Evolutionary conservation across 2,329 filamentous ascomycete genomes (phyloP), one percentile per base, ranked within the genome.

Genomic region (Pseudopithomyces chartarum): DNA sequence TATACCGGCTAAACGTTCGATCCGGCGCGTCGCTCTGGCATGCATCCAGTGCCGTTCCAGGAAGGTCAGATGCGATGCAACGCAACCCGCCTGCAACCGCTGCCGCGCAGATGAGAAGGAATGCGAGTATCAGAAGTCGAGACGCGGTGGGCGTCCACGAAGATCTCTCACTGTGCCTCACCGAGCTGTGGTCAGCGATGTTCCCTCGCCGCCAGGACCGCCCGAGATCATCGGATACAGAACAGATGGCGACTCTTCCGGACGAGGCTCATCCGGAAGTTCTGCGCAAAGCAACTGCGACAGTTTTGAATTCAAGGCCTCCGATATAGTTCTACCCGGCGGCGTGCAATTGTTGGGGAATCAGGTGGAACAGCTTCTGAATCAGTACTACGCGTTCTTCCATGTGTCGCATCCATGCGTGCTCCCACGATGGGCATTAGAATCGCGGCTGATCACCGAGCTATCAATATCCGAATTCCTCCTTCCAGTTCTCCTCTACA

Each of bases 401-500:
- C 63, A 68, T 45, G 44, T 50, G 10, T 48, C 65, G 12, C 63
- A 68, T 57, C 62, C 65, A 5, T 66, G 60, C 52, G 58, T 62
- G 6, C 57, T 68, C 23, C 65, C 65, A n/a, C 40, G 49, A 42
- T 61, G 57, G 57, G 54, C 60, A 3, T 54, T 67, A 8, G 46
- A 54, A 12, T 11, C 45, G 33, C 54, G 53, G 17, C 40, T 59
- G 12, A 40, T 36, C 32, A 51, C 17, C 17, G 58, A 63, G 7
- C 38, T 52, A 11, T 33, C 33, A 19, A 39, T 54, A 17, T 50
- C 32, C 4, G 54, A 56, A 15, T 36, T 53, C 22, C 50, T 66
- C 2, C 76, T 80, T 57, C 73, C 80, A 36, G 79, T 82, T 8
- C 75, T 86, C 50, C 79, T 80, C 46, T 84, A 82, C 63, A 79